phyloP scores from a whole-genome alignment of 2,329 filamentous ascomycete species.

The Dothidotthia symphoricarpi region DNA sequence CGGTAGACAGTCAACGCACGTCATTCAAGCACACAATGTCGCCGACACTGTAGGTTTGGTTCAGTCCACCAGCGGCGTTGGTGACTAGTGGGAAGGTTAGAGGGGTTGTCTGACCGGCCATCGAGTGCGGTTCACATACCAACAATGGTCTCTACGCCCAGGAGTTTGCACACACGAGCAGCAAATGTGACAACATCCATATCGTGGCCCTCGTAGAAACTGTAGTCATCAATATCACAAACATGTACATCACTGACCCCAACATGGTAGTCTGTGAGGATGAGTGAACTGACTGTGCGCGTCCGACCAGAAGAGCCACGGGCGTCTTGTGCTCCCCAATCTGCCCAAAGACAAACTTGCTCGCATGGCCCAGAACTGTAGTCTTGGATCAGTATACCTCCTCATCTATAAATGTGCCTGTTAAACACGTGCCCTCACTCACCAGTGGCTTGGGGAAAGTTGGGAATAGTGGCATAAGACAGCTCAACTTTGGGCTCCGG shows the following conservation, averaged over 20 bases:
- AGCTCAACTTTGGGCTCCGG: conserved; percentile 52
- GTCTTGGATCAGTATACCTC: conserved; percentile 40
- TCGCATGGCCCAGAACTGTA: conserved; percentile 59
- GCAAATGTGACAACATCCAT: conserved; percentile 64
- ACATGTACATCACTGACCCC: not conserved
- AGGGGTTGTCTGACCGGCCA: conserved; percentile 6
- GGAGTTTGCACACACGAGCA: conserved; percentile 61
- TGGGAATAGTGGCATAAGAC: conserved; percentile 59
- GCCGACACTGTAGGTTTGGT: conserved; percentile 62
- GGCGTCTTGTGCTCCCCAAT: conserved; percentile 55
- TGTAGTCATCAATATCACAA: conserved; percentile 32
- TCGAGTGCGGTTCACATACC: conserved; percentile 39
- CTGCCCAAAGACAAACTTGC: conserved; percentile 63
- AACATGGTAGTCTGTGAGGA: not conserved
- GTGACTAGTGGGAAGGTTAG: conserved; percentile 50
- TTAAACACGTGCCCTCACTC: no score
- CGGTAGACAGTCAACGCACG: conserved; percentile 41
- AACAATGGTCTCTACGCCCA: conserved; percentile 61
- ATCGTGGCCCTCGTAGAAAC: conserved; percentile 67
- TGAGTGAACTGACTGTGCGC: conserved; percentile 57
- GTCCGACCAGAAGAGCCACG: conserved; percentile 62
- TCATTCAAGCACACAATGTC: conserved; percentile 66
- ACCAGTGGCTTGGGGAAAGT: conserved; percentile 63
- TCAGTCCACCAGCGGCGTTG: conserved; percentile 65
- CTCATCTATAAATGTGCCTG: not conserved